These are phyloP conservation scores for Phoma herbarum DNA, from an alignment of 2,329 filamentous ascomycete species.

Conservation along the genomic window DNA sequence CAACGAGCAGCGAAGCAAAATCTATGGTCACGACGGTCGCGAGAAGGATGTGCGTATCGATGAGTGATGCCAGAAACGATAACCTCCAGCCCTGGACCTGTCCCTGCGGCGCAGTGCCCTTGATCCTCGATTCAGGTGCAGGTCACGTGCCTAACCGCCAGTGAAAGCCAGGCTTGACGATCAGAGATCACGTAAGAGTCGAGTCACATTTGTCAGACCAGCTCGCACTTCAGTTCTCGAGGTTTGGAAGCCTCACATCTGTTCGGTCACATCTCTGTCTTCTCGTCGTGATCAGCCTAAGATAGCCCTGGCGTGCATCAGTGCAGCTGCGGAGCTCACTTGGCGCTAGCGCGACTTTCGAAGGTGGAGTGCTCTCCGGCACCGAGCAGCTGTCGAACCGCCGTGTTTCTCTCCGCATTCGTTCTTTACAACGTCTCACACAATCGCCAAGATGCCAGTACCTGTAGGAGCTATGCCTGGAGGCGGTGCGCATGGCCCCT, in stretches of 20 bases:
- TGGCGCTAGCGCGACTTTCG: slow-evolving; percentile 18
- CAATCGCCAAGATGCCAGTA: slow-evolving; percentile 61
- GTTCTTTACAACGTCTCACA: slow-evolving; percentile 15
- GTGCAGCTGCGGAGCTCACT: slow-evolving; percentile 16
- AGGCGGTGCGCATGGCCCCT: slow-evolving; percentile 62
- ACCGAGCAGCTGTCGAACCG: slow-evolving; percentile 21
- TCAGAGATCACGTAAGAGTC: neutral
- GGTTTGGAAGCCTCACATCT: neutral
- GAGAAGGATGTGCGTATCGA: neutral
- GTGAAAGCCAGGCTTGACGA: slow-evolving; percentile 8
- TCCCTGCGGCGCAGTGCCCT: slow-evolving; percentile 9
- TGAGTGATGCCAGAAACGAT: neutral
- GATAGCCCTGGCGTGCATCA: neutral
- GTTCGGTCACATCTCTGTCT: neutral
- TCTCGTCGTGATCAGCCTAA: neutral
- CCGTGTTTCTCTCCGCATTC: slow-evolving; percentile 27
- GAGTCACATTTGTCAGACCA: neutral
- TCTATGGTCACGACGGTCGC: no score
- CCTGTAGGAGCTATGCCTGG: slow-evolving; percentile 58
- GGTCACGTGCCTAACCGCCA: slow-evolving; percentile 11
- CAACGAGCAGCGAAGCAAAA: slow-evolving; percentile 5
- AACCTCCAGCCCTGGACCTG: neutral
- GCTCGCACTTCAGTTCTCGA: neutral
- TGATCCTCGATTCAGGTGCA: neutral
- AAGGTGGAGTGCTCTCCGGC: slow-evolving; percentile 17